These are phyloP conservation scores for Epithemia pelagica DNA, from an alignment of 108 stramenopile genomes.

Conservation along the genomic window DNA sequence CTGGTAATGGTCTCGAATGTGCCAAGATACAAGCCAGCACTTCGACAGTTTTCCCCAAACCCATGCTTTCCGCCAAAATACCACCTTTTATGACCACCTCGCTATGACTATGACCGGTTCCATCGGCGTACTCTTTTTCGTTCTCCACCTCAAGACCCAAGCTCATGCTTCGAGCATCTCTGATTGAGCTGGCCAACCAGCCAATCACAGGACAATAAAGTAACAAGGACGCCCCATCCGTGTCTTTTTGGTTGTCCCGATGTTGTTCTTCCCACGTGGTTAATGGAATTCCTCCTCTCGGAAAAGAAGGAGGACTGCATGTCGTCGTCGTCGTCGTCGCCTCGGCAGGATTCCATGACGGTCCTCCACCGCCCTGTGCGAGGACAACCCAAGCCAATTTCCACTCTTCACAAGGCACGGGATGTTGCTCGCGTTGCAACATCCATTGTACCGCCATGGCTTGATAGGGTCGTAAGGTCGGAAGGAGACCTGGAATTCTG, in stretches of 20 bases:
- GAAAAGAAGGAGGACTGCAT: too few species aligned
- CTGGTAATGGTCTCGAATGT: conserved; percentile 25
- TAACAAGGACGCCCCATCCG: too few species aligned
- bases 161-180: conserved; percentile 26
- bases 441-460: conserved; percentile 67
- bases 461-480: conserved; percentile 64
- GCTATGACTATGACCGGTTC: conserved; percentile 2
- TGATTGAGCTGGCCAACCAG: conserved; percentile 26
- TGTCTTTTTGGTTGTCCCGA: not conserved
- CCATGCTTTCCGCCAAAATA: conserved; percentile 65
- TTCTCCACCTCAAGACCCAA: too few species aligned
- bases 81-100: too few species aligned
- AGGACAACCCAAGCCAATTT: conserved; percentile 48
- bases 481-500: conserved; percentile 42
- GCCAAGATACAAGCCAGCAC: conserved; percentile 56
- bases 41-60: conserved; percentile 55
- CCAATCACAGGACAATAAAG: conserved; percentile 48
- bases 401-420: conserved; percentile 30
- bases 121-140: too few species aligned
- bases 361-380: not conserved
- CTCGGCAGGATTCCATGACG: too few species aligned
- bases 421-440: conserved; percentile 40
- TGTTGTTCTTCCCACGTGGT: conserved; percentile 9
- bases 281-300: too few species aligned
- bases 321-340: too few species aligned